Evolutionary conservation across 2,329 filamentous ascomycete genomes (phyloP).

Genomic region (Aspergillaceae sp.): DNA sequence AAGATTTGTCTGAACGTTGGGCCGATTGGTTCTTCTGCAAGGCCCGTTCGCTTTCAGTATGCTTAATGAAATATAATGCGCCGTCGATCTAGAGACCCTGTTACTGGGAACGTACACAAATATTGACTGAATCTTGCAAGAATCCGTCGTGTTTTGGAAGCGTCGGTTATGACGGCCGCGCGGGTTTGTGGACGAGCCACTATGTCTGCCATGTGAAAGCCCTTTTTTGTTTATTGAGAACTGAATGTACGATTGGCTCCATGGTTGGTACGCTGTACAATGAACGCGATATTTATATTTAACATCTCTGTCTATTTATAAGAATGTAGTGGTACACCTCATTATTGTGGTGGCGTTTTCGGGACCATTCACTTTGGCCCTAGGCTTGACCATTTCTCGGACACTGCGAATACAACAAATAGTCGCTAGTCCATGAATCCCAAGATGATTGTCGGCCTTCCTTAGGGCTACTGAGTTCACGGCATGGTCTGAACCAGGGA

Average conservation of each 20-base stretch:
- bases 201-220: conserved; percentile 48
- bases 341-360: too few relatives aligned
- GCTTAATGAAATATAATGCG: too few relatives aligned
- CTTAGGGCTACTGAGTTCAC: background rate
- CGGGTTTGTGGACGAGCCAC: conserved; percentile 44
- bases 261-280: background rate
- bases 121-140: too few relatives aligned
- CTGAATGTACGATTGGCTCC: conserved; percentile 30
- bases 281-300: background rate
- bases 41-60: too few relatives aligned
- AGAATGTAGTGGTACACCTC: background rate
- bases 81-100: too few relatives aligned
- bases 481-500: background rate
- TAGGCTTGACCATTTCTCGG: too few relatives aligned
- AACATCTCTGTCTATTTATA: background rate
- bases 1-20: too few relatives aligned
- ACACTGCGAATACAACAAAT: too few relatives aligned
- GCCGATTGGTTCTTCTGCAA: too few relatives aligned
- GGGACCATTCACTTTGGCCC: too few relatives aligned
- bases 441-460: background rate
- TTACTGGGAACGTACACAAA: too few relatives aligned
- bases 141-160: conserved; percentile 26
- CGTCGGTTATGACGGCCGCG: conserved; percentile 49
- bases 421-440: background rate
- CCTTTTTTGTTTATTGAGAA: conserved; percentile 33